Conservation (phyloP, 1,284 basidiomycete genomes). For the Termitomyces sp. region DNA sequence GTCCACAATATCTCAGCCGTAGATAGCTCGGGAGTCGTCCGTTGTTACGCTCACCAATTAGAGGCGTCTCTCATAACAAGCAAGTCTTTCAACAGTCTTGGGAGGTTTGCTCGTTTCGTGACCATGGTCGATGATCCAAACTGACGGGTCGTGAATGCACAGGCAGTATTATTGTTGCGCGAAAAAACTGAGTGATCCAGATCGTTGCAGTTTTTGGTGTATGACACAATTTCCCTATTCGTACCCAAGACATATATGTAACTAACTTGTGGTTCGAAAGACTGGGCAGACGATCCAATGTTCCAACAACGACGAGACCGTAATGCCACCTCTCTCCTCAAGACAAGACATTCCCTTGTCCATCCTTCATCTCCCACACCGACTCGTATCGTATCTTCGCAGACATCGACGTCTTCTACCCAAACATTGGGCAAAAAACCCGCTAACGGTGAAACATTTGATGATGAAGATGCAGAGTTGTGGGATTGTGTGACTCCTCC, state of each 20-base stretch:
- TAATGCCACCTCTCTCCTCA: neutral
- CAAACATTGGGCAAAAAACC: neutral
- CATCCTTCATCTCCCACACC: neutral
- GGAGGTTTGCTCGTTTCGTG: constrained; percentile 16
- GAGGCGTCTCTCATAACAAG: constrained; percentile 24
- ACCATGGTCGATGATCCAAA: neutral
- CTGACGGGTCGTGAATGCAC: constrained; percentile 7
- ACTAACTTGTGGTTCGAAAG: constrained; percentile 12
- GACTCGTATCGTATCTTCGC: neutral
- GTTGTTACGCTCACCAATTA: constrained; percentile 23
- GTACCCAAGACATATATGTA: neutral
- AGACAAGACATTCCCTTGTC: neutral
- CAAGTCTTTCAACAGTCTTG: constrained; percentile 14
- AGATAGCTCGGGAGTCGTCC: constrained; percentile 18
- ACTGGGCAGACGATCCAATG: constrained; percentile 21
- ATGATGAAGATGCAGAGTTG: constrained; percentile 9
- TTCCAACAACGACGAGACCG: neutral
- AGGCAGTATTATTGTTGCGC: constrained; percentile 29
- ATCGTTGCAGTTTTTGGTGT: constrained; percentile 27
- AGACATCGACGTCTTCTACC: neutral
- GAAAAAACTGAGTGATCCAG: constrained; percentile 15
- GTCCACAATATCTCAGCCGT: constrained; percentile 13
- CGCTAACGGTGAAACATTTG: neutral
- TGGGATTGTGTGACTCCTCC: constrained; percentile 10
- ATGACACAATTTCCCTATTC: constrained; percentile 1